Base-by-base conservation (phyloP, 352 stramenopile species). In the Globisporangium ultimum region DNA sequence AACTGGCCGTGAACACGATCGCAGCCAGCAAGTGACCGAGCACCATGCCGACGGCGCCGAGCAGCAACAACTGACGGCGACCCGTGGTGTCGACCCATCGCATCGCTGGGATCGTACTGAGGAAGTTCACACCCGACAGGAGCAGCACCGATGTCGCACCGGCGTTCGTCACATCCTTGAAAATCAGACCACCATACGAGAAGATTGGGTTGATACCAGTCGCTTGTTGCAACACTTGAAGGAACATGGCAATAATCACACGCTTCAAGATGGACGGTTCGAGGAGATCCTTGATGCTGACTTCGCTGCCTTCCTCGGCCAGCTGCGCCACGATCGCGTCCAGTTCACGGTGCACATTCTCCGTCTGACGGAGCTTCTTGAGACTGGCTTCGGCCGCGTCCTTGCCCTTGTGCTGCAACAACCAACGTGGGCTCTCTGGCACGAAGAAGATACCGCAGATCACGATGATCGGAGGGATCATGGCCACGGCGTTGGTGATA, bases 171-270 rank as follows among this genome's bases (percentile, higher is more conserved):
- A 81, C 70, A 53, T 81, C 65, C 55, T 80, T 68, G 58, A 80
- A 78, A 60, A 71, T 71, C 34, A 66, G 64, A 22, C 64, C 64
- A 20, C 55, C 60, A 28, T 69, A 71, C 32, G 49, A 68, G 48
- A 78, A 72, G 38, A 81, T 71, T 14, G 72, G 72, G 62, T 81
- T 78, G 60, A 78, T 75, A 34, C 70, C 72, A 15, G 67, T 78
- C 11, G 67, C 72, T 42, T 78, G 70, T 28, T 81, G 72, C 54
- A 76, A 50, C 53, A 78, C 55, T 36, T 81, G 72, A 1, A 81
- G 61, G 18, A 66, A 2, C 64, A 76, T 73, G 20, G 64, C 67
- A 43, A 81, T 76, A 24, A 67, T 13, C 28, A 78, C 51, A 22
- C 72, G 72, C n/a, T 34, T 46, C 46, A 58, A 48, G 12, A 63